These are phyloP conservation scores for Sugiyamaella novakii DNA, from an alignment of 1,139 yeast species.

Conservation along the genomic window DNA sequence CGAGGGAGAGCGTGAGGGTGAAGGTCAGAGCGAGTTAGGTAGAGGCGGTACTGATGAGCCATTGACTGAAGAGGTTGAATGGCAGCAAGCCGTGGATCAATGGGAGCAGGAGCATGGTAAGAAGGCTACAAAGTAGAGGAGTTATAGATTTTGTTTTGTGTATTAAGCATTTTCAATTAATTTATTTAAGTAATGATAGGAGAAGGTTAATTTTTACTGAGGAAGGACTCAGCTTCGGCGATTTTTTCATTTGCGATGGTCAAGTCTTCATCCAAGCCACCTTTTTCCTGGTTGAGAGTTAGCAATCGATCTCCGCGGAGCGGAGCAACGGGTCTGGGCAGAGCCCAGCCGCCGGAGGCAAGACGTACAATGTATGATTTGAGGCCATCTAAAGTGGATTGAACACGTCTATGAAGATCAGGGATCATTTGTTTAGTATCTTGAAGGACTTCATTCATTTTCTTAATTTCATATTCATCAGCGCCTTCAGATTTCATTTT, in stretches of 20 bases:
- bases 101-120: slow-evolving; percentile 54
- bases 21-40: slow-evolving; percentile 71
- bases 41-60: slow-evolving; percentile 41
- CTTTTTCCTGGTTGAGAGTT: slow-evolving; percentile 31
- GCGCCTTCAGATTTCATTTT: slow-evolving; percentile 46
- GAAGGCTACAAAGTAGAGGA: slow-evolving; percentile 16
- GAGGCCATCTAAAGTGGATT: slow-evolving; percentile 53
- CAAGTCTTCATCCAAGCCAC: slow-evolving; percentile 50
- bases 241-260: slow-evolving; percentile 46
- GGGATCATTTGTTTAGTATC: slow-evolving; percentile 73
- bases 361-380: slow-evolving; percentile 43
- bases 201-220: slow-evolving; percentile 11
- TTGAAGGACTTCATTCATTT: slow-evolving; percentile 61
- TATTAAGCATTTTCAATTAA: background rate
- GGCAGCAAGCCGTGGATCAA: slow-evolving; percentile 65
- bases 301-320: background rate
- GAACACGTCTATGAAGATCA: slow-evolving; percentile 57
- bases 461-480: slow-evolving; percentile 74
- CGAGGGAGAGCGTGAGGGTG: slow-evolving; percentile 36
- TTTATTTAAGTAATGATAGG: background rate
- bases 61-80: slow-evolving; percentile 64
- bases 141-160: no score
- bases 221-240: slow-evolving; percentile 37
- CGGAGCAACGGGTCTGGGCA: slow-evolving; percentile 1
- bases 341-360: slow-evolving; percentile 2